Conservation (phyloP, 176 grass and related monocot species). For the Cenchrus americanus region DNA sequence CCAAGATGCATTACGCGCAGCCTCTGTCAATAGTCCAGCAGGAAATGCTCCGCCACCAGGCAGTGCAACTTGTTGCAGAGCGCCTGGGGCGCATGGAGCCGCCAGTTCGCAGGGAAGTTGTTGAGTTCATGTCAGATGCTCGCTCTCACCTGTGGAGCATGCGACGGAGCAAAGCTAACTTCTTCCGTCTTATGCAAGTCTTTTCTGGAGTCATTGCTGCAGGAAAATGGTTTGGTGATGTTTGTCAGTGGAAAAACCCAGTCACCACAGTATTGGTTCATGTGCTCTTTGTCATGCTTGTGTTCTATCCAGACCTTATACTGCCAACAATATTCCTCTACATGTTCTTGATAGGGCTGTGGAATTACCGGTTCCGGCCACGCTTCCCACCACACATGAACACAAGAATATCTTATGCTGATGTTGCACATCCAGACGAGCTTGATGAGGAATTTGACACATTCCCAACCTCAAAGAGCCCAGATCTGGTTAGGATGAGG, state of each 20-base stretch:
- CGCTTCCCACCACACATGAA: constrained; percentile 83
- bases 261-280: constrained; percentile 79
- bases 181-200: constrained; percentile 91
- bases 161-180: constrained; percentile 97
- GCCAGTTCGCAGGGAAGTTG: constrained; percentile 82
- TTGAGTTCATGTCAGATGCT: constrained; percentile 90
- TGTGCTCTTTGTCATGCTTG: constrained; percentile 78
- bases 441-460: constrained; percentile 97
- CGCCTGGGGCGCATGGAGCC: constrained; percentile 87
- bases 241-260: constrained; percentile 90
- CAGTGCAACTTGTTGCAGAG: constrained; percentile 62
- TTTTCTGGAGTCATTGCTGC: constrained; percentile 72
- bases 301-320: constrained; percentile 88
- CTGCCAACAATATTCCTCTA: constrained; percentile 86
- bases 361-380: constrained; percentile 79
- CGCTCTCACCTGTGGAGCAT: constrained; percentile 89
- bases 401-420: constrained; percentile 74
- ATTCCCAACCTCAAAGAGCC: constrained; percentile 66
- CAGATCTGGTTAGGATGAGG: constrained; percentile 65
- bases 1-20: constrained; percentile 86
- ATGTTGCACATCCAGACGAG: constrained; percentile 67
- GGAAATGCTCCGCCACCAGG: constrained; percentile 72
- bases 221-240: constrained; percentile 70
- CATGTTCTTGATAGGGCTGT: constrained; percentile 89
- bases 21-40: constrained; percentile 77